A percentile compares a stretch with the other conserved stretches of the same genome.
Evolutionary conservation across 2,329 filamentous ascomycete genomes (phyloP).

Genomic region (Trichoderma hamatum): DNA sequence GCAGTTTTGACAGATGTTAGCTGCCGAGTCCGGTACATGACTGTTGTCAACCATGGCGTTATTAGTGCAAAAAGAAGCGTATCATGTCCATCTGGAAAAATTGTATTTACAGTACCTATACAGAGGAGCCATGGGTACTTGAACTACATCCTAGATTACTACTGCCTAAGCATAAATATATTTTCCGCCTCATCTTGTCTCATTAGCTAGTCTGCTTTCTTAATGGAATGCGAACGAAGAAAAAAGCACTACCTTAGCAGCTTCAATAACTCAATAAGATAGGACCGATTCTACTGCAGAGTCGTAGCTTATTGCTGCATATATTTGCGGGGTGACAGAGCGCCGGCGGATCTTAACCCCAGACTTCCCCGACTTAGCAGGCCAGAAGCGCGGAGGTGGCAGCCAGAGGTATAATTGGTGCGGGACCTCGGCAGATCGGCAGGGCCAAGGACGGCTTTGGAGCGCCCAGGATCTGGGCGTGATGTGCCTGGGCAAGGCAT

Average conservation of each 20-base stretch:
- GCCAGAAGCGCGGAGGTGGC: neutral
- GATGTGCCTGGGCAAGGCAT: neutral
- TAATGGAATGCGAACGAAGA: neutral
- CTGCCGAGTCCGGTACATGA: neutral
- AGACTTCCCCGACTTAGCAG: neutral
- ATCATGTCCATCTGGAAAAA: neutral
- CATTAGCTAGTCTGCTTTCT: neutral
- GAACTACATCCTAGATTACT: neutral
- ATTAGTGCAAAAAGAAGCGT: neutral
- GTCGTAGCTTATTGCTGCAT: neutral
- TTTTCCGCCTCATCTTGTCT: neutral
- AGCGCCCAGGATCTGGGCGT: neutral
- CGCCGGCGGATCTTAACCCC: neutral
- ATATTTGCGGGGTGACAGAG: neutral
- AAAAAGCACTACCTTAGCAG: neutral
- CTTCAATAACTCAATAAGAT: neutral
- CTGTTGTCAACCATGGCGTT: neutral
- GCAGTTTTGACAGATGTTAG: neutral
- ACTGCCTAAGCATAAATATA: neutral
- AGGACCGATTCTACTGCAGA: neutral
- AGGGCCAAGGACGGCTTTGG: neutral
- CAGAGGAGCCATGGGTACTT: neutral
- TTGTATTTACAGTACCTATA: neutral
- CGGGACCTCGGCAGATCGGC: neutral
- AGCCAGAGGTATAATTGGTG: neutral